Evolutionary conservation across 1,139 yeast genomes (phyloP).

Genomic region (Zhuliangozyma parablackwelliae): DNA sequence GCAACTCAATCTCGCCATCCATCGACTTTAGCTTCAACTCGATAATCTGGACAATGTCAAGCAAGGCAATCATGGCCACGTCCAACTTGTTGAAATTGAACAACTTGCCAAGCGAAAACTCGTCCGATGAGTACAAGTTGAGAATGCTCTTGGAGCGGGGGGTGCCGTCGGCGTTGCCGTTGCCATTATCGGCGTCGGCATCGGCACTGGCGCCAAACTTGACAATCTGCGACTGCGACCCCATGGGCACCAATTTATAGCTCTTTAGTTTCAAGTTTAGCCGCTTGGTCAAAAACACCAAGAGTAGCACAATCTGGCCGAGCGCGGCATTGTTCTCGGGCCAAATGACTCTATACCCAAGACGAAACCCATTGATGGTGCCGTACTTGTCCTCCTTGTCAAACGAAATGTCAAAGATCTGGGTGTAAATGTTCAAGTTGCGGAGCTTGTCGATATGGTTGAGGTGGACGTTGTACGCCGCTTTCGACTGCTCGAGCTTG

Average conservation of each 20-base stretch:
- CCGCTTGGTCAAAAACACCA: conserved; percentile 60
- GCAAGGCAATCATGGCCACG: conserved; percentile 69
- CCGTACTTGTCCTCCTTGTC: conserved; percentile 69
- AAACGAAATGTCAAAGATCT: conserved; percentile 75
- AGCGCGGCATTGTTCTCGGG: conserved; percentile 89
- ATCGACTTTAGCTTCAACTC: conserved; percentile 43
- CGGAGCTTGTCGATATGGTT: conserved; percentile 67
- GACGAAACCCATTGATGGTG: conserved; percentile 76
- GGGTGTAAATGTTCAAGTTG: conserved; percentile 74
- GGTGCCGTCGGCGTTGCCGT: conserved; percentile 1
- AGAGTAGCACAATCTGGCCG: conserved; percentile 73
- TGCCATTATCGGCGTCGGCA: conserved; percentile 18
- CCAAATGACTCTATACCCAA: conserved; percentile 81
- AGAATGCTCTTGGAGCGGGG: conserved; percentile 23
- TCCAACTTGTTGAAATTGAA: conserved; percentile 71
- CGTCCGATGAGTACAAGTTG: conserved; percentile 60
- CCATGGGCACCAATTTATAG: conserved; percentile 74
- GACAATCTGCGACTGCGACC: conserved; percentile 77
- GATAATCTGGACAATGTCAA: conserved; percentile 59
- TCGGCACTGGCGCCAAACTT: conserved; percentile 36
- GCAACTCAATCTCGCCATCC: conserved; percentile 63
- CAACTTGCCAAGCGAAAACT: conserved; percentile 62
- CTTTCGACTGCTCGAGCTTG: conserved; percentile 57
- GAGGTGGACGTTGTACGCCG: conserved; percentile 57
- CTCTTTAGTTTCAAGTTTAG: conserved; percentile 52